Evolutionary conservation across 2,329 filamentous ascomycete genomes (phyloP).

Genomic region (Passalora sequoiae): DNA sequence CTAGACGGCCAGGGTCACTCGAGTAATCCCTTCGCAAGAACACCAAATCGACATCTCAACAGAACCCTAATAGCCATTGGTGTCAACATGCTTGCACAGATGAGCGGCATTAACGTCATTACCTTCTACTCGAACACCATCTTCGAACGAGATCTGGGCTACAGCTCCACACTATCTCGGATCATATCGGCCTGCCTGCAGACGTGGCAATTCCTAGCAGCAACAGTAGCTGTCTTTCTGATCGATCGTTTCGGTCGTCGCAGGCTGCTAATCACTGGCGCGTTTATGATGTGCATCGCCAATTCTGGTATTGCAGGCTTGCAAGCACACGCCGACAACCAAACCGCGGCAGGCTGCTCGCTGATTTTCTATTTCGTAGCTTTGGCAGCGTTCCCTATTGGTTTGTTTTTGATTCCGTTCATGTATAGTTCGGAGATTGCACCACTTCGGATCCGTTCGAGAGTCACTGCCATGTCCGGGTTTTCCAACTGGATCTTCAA

Average conservation of each 20-base stretch:
- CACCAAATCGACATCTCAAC: slow-evolving; percentile 24
- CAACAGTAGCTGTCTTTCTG: slow-evolving; percentile 25
- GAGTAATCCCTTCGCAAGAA: slow-evolving; percentile 24
- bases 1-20: slow-evolving; percentile 21
- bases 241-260: slow-evolving; percentile 31
- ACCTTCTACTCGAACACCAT: slow-evolving; percentile 28
- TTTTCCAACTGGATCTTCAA: slow-evolving; percentile 59
- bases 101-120: slow-evolving; percentile 27
- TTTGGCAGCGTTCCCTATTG: slow-evolving; percentile 27
- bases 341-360: slow-evolving; percentile 21
- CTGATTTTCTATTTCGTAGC: slow-evolving; percentile 28
- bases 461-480: slow-evolving; percentile 37
- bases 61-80: slow-evolving; percentile 25
- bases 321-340: slow-evolving; percentile 18
- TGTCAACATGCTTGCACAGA: slow-evolving; percentile 25
- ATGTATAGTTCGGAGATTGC: slow-evolving; percentile 34
- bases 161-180: slow-evolving; percentile 17
- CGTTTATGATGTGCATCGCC: slow-evolving; percentile 26
- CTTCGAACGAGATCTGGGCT: slow-evolving; percentile 21
- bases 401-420: slow-evolving; percentile 30
- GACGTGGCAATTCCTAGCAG: slow-evolving; percentile 28
- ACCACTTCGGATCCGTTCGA: slow-evolving; percentile 27
- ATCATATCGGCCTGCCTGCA: slow-evolving; percentile 27
- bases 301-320: slow-evolving; percentile 23
- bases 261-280: slow-evolving; percentile 26